A percentile compares a stretch with the other conserved stretches of the same genome.
Conservation (phyloP, 2,329 filamentous ascomycete species). For the Colletotrichum tofieldiae region DNA sequence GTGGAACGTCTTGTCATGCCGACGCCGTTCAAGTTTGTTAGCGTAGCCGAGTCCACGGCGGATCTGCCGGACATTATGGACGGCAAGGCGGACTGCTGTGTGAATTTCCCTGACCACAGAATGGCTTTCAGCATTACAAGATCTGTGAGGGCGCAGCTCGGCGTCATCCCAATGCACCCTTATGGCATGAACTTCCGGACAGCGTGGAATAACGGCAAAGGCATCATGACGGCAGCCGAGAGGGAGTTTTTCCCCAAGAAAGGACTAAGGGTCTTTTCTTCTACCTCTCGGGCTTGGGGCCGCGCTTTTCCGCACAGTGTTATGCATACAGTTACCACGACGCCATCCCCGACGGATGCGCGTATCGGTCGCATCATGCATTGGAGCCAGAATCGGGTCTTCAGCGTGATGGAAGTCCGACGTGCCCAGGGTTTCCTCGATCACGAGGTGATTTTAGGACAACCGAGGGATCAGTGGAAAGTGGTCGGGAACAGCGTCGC, state of each 20-base stretch:
- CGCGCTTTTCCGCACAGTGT: slow-evolving; percentile 68
- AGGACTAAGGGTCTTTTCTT: slow-evolving; percentile 35
- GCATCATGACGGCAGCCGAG: slow-evolving; percentile 57
- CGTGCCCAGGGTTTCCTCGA: slow-evolving; percentile 81
- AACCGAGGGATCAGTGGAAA: slow-evolving; percentile 68
- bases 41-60: slow-evolving; percentile 65
- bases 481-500: slow-evolving; percentile 86
- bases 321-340: slow-evolving; percentile 76
- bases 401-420: slow-evolving; percentile 78
- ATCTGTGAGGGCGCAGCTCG: slow-evolving; percentile 62
- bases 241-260: slow-evolving; percentile 56
- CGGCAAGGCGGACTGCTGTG: slow-evolving; percentile 72
- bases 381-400: slow-evolving; percentile 74
- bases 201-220: slow-evolving; percentile 58
- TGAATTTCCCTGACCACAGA: slow-evolving; percentile 79
- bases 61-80: slow-evolving; percentile 78
- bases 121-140: slow-evolving; percentile 59
- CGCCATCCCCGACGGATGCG: slow-evolving; percentile 65
- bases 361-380: slow-evolving; percentile 73
- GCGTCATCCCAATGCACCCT: slow-evolving; percentile 72
- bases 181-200: slow-evolving; percentile 67
- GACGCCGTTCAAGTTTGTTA: slow-evolving; percentile 74
- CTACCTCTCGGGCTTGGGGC: slow-evolving; percentile 62
- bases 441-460: slow-evolving; percentile 78
- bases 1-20: slow-evolving; percentile 64